Evolutionary conservation across 2,329 filamentous ascomycete genomes (phyloP), one percentile per base, ranked within the genome.

Genomic region (Aschersonia sp.): DNA sequence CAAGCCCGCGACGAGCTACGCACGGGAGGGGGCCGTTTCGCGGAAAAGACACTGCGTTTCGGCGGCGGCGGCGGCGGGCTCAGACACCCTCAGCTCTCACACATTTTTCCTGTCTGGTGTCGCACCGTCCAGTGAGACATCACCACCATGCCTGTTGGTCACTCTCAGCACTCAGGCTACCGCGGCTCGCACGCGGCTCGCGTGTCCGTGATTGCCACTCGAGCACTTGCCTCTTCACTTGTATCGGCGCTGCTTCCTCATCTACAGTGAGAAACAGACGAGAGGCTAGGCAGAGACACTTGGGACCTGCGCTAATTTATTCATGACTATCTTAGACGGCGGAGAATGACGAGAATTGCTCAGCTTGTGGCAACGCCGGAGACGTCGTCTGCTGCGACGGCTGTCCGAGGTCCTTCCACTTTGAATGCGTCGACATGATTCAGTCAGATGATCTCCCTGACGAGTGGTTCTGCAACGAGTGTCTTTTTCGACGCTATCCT

Each of bases 361-460:
- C 83, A 52, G 80, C 88, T 44, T 98, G 92, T 67, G 80, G 83
- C 58, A 85, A 84, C 53, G 84, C 80, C 55, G 91, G 91, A 49
- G 80, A 88, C 56, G 77, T 98, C 53, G 75, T 97, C 54, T 96
- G 89, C 67, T 98, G 92, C 65, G 92, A 97, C 68, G 86, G 85
- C 52, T 98, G 92, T 67, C 78, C 83, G 51, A 80, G 87, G 55
- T 87, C 89, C 5, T 96, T 94, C 66, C 92, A 97, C 65, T 88
- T 92, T 61, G 75, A 78, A 51, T 97, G 92, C 63, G 79, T 92
- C 55, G 84, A 94, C 63, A 89, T 91, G 52, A 84, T 87, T 40
- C 71, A 88, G 55, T 74, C 80, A 48, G 74, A 78, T 45, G 71
- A 74, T 47, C 71, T 83, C 50, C 81, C 82, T 9, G 80, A 85